Evolutionary conservation across 2,329 filamentous ascomycete genomes (phyloP).

Genomic region (Colletotrichum sp.): DNA sequence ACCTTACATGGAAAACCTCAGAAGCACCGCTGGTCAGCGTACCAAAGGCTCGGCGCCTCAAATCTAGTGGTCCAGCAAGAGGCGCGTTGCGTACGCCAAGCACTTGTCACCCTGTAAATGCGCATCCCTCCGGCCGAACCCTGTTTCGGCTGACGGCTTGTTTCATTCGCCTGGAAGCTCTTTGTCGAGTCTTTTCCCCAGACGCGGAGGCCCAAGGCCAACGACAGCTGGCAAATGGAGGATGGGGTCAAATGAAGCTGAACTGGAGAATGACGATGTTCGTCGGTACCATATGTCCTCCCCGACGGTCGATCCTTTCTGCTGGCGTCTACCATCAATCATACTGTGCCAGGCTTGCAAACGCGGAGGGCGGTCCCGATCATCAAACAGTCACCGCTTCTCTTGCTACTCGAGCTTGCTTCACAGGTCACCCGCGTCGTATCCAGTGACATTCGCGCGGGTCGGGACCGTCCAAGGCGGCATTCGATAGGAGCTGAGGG

Average conservation of each 20-base stretch:
- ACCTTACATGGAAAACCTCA: conserved; percentile 10
- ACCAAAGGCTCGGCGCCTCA: neutral
- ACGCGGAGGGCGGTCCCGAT: neutral
- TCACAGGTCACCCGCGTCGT: conserved; percentile 2
- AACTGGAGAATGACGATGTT: neutral
- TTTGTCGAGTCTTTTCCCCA: neutral
- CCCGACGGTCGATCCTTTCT: neutral
- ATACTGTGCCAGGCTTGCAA: neutral
- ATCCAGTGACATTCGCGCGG: neutral
- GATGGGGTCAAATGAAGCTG: neutral
- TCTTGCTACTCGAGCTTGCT: neutral
- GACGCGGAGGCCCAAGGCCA: too few species aligned
- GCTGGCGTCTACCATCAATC: neutral
- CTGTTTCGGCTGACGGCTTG: neutral
- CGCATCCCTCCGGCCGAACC: neutral
- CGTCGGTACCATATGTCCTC: neutral
- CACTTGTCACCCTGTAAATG: conserved; percentile 1
- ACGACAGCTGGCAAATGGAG: neutral
- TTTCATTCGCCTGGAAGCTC: neutral
- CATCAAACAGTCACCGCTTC: neutral
- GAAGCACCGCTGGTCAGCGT: neutral
- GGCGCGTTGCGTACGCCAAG: conserved; percentile 11
- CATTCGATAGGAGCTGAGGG: neutral
- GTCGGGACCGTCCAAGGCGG: neutral
- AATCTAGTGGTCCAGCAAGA: neutral